Percentiles rank a stretch among this genome's conserved stretches.
These are phyloP conservation scores for Eimeria tenella DNA, from an alignment of 169 alveolate genomes.

Conservation along the genomic window DNA sequence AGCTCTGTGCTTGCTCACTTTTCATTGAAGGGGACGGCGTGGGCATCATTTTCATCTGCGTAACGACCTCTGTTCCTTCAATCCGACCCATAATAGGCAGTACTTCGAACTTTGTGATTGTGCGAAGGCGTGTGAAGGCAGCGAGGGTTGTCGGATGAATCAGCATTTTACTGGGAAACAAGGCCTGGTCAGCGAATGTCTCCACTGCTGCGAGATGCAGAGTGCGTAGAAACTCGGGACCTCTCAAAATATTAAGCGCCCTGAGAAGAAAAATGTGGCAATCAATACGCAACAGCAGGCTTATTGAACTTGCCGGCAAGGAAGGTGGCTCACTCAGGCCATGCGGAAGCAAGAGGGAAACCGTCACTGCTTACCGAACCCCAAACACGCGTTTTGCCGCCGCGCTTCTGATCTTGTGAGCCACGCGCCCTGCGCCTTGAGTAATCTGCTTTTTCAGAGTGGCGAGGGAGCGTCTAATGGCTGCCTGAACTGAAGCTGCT, in stretches of 20 bases:
- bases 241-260: slow-evolving; percentile 49
- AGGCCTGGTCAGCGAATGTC: slow-evolving; percentile 58
- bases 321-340: background rate
- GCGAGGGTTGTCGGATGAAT: slow-evolving; percentile 54
- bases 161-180: slow-evolving; percentile 40
- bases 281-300: background rate
- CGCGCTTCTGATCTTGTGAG: slow-evolving; percentile 49
- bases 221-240: slow-evolving; percentile 32
- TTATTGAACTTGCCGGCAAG: no score
- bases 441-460: background rate
- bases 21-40: slow-evolving; percentile 63
- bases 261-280: slow-evolving; percentile 2
- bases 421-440: background rate
- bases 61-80: slow-evolving; percentile 39
- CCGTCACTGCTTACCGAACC: slow-evolving; percentile 16
- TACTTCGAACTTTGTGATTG: slow-evolving; percentile 25
- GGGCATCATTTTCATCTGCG: slow-evolving; percentile 67
- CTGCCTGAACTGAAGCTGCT: slow-evolving; percentile 25
- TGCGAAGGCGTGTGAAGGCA: slow-evolving; percentile 57
- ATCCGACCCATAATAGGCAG: slow-evolving; percentile 39
- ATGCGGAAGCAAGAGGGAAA: background rate
- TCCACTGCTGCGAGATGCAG: slow-evolving; percentile 64
- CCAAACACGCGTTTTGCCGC: slow-evolving; percentile 38
- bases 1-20: background rate
- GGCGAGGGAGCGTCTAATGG: slow-evolving; percentile 40